Conservation (phyloP, 176 grass and related monocot genomes). For the Rhynchospora pubera region DNA sequence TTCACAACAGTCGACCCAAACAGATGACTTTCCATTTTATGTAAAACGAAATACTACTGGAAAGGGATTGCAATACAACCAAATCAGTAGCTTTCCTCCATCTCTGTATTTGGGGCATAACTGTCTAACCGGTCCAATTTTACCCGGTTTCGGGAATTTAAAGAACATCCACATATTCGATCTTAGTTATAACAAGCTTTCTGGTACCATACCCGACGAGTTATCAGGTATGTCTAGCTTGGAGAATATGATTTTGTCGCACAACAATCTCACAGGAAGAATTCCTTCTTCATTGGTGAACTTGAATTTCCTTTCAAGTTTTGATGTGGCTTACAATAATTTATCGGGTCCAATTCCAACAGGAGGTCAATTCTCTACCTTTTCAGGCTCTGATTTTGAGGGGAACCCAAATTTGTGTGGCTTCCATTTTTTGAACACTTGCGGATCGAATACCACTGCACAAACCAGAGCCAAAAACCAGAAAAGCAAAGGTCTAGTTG, state of each 20-base stretch:
- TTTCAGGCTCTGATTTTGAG: slow-evolving; percentile 62
- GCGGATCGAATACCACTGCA: slow-evolving; percentile 18
- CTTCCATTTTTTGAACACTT: slow-evolving; percentile 22
- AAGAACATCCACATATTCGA: slow-evolving; percentile 70
- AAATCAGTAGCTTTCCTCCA: slow-evolving; percentile 92
- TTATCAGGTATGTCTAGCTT: slow-evolving; percentile 78
- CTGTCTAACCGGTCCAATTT: slow-evolving; percentile 55
- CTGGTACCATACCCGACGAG: slow-evolving; percentile 61
- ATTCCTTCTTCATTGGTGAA: slow-evolving; percentile 76
- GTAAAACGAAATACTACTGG: slow-evolving; percentile 65
- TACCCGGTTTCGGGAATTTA: slow-evolving; percentile 60
- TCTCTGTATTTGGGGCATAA: slow-evolving; percentile 76
- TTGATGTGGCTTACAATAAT: slow-evolving; percentile 91
- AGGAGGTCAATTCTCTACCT: slow-evolving; percentile 85
- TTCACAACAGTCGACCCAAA: slow-evolving; percentile 50
- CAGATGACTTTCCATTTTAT: slow-evolving; percentile 78
- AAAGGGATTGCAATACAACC: slow-evolving; percentile 89
- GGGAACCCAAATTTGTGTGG: slow-evolving; percentile 79
- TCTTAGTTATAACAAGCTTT: slow-evolving; percentile 64
- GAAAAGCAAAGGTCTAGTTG: slow-evolving; percentile 58
- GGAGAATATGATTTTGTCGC: slow-evolving; percentile 78
- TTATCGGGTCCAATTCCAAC: slow-evolving; percentile 57
- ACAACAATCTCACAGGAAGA: slow-evolving; percentile 75
- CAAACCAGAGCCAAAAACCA: slow-evolving; percentile 13
- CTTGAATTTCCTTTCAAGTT: slow-evolving; percentile 90